phyloP scores from a whole-genome alignment of 176 grass and related monocot species.

The Rhynchospora tenuis region DNA sequence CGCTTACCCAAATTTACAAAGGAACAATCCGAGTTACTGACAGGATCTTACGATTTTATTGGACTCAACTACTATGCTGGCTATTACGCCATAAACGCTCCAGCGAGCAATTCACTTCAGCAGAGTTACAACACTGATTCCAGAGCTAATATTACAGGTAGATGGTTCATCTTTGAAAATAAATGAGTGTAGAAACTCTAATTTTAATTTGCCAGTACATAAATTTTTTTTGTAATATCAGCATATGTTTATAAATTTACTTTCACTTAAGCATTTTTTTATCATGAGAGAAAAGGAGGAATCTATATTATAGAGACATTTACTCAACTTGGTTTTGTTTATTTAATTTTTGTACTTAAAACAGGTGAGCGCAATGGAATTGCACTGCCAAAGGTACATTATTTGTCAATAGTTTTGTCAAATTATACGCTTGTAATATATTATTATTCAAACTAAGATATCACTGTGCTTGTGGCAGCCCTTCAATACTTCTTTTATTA shows the following conservation, averaged over 20 bases:
- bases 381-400: constrained; percentile 1
- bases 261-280: neutral
- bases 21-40: constrained; percentile 32
- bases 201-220: neutral
- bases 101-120: neutral
- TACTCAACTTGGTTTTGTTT: neutral
- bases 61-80: constrained; percentile 40
- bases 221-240: neutral
- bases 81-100: constrained; percentile 21
- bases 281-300: neutral
- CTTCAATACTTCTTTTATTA: constrained; percentile 3
- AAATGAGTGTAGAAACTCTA: neutral
- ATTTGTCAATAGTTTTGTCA: neutral
- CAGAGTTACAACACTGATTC: constrained; percentile 20
- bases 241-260: neutral
- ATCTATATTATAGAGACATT: neutral
- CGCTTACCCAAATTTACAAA: constrained; percentile 33
- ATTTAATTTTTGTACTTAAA: neutral
- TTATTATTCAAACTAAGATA: neutral
- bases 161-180: neutral
- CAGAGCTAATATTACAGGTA: neutral
- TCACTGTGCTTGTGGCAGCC: neutral
- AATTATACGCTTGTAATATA: neutral
- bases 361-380: constrained; percentile 8
- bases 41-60: constrained; percentile 37